A percentile compares a stretch with the other conserved stretches of the same genome.
phyloP scores from a whole-genome alignment of 2,329 filamentous ascomycete species.

The Tolypocladium pustulatum region DNA sequence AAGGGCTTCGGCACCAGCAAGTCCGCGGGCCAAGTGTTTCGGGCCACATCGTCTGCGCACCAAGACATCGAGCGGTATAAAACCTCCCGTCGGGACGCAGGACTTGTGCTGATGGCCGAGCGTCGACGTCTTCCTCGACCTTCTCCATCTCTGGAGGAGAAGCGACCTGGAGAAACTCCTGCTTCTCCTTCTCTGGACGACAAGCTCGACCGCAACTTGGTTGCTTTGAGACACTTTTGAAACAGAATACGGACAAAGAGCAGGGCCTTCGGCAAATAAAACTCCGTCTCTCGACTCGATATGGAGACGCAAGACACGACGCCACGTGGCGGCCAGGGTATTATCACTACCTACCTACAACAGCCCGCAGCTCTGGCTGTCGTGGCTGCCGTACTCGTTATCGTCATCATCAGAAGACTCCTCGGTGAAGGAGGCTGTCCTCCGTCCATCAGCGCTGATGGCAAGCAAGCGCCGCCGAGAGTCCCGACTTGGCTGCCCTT shows the following conservation, averaged over 20 bases:
- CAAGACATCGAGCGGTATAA: neutral
- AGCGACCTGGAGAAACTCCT: neutral
- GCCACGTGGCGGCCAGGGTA: neutral
- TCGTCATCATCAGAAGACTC: slow-evolving; percentile 15
- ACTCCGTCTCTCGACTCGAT: neutral
- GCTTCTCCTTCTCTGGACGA: neutral
- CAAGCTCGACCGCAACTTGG: neutral
- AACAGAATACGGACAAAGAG: neutral
- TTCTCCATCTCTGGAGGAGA: neutral
- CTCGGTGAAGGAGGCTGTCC: neutral
- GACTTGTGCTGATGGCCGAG: neutral
- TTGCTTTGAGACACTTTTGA: neutral
- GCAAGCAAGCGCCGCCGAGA: slow-evolving; percentile 9
- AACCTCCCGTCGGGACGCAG: neutral
- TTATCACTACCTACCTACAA: slow-evolving; percentile 8
- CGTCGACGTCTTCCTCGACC: neutral
- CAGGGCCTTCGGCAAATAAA: neutral
- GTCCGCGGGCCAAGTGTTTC: neutral
- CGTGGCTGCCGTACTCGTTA: slow-evolving; percentile 12
- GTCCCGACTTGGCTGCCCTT: slow-evolving; percentile 25
- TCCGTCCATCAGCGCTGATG: slow-evolving; percentile 1
- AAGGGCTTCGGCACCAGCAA: neutral
- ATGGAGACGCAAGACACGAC: neutral
- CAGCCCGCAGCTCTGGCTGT: slow-evolving; percentile 12
- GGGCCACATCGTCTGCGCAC: neutral